A percentile compares a stretch with the other conserved stretches of the same genome.
Conservation (phyloP, 2,329 filamentous ascomycete genomes). For the Cadophora gregata region DNA sequence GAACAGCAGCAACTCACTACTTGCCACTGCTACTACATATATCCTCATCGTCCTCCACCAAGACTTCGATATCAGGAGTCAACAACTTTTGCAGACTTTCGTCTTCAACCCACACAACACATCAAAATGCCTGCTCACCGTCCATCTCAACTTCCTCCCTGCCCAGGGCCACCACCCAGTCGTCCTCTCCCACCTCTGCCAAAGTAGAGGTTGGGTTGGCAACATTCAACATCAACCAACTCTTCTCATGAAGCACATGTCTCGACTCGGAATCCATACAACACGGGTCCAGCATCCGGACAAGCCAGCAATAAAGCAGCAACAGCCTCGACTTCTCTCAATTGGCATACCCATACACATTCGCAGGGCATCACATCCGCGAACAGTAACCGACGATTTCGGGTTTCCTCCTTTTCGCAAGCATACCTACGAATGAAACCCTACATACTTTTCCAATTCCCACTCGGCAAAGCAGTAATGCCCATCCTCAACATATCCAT, state of each 20-base stretch:
- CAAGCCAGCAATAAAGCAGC: not conserved
- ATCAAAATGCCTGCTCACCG: constrained; percentile 59
- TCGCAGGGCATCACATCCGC: not conserved
- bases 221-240: not conserved
- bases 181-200: constrained; percentile 69
- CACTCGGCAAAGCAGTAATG: constrained; percentile 1
- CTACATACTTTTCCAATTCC: not conserved
- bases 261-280: not conserved
- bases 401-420: not conserved
- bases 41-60: constrained; percentile 19
- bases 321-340: not conserved
- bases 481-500: not conserved
- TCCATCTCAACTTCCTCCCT: constrained; percentile 69
- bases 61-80: constrained; percentile 18
- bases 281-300: not conserved
- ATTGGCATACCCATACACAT: not conserved
- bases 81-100: constrained; percentile 1
- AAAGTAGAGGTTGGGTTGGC: constrained; percentile 50
- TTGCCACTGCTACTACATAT: constrained; percentile 21
- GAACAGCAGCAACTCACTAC: constrained; percentile 8
- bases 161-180: constrained; percentile 69
- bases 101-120: constrained; percentile 15
- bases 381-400: not conserved
- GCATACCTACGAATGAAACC: not conserved
- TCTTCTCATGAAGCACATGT: constrained; percentile 1